Evolutionary conservation across 192 early-diverging fungal species (phyloP).

Genomic region (Coemansia sp.): DNA sequence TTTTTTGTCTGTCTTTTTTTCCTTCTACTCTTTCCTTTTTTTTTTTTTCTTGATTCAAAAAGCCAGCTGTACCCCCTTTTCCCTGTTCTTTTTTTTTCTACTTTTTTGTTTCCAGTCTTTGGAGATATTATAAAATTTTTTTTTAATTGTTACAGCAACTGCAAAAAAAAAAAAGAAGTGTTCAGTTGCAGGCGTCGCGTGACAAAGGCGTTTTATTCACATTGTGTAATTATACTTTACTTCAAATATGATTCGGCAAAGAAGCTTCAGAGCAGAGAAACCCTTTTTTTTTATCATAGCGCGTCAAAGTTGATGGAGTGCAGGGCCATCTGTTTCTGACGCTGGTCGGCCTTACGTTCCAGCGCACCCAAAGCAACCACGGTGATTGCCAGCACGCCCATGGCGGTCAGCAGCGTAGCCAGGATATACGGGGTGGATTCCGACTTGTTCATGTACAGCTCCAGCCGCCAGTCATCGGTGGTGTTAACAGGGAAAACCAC

Average conservation of each 20-base stretch:
- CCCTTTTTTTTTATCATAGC: constrained; percentile 46
- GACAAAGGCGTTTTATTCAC: background rate
- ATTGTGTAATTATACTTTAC: background rate
- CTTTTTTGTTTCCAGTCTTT: constrained; percentile 1
- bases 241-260: too few relatives aligned
- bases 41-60: background rate
- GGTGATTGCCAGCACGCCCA: constrained; percentile 69
- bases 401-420: constrained; percentile 67
- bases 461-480: constrained; percentile 69
- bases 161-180: constrained; percentile 1
- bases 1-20: too few relatives aligned
- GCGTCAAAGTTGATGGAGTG: constrained; percentile 94
- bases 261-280: too few relatives aligned
- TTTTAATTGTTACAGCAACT: background rate
- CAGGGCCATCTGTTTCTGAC: constrained; percentile 73
- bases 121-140: background rate
- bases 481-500: constrained; percentile 71
- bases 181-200: background rate
- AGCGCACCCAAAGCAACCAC: constrained; percentile 70
- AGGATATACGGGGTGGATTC: constrained; percentile 83
- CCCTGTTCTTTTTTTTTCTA: background rate
- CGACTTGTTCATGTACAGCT: constrained; percentile 86
- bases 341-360: constrained; percentile 77
- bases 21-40: background rate
- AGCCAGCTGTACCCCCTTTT: background rate